phyloP scores from a whole-genome alignment of 2,329 filamentous ascomycete species.

The Microcyclospora pomicola region DNA sequence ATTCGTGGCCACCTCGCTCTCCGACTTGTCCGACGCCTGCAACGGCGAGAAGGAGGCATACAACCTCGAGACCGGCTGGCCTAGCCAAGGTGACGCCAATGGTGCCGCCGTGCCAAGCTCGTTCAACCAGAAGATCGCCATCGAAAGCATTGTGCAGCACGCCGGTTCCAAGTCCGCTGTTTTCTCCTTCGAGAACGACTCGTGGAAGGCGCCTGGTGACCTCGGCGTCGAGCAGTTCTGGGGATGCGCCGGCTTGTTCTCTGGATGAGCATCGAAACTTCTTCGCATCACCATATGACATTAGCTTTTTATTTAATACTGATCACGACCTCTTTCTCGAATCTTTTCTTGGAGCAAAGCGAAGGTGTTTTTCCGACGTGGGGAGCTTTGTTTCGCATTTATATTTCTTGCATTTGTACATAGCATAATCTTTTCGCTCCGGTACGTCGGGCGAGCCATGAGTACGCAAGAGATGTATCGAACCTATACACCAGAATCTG shows the following conservation, averaged over 20 bases:
- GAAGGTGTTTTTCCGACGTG: neutral
- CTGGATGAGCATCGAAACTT: neutral
- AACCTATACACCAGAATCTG: no score
- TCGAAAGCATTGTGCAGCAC: conserved; percentile 53
- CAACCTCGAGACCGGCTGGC: conserved; percentile 90
- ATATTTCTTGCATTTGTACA: no score
- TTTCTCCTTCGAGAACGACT: conserved; percentile 68
- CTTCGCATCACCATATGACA: neutral
- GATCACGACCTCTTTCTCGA: neutral
- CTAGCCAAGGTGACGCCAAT: conserved; percentile 53
- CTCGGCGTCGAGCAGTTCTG: conserved; percentile 70
- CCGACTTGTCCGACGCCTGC: conserved; percentile 58
- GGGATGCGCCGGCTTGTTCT: conserved; percentile 41
- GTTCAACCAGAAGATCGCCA: conserved; percentile 55
- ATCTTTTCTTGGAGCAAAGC: neutral
- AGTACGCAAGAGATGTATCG: no score
- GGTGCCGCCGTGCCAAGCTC: conserved; percentile 55
- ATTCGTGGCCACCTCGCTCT: conserved; percentile 63
- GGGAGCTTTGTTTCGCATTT: no score
- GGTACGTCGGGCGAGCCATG: no score
- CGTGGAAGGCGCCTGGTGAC: conserved; percentile 61
- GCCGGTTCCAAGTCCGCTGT: conserved; percentile 59
- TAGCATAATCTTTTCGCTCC: no score
- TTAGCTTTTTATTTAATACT: neutral
- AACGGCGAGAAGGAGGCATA: conserved; percentile 50